These are phyloP conservation scores for Salinomyces thailandicus DNA, from an alignment of 2,329 filamentous ascomycete genomes.

Conservation along the genomic window DNA sequence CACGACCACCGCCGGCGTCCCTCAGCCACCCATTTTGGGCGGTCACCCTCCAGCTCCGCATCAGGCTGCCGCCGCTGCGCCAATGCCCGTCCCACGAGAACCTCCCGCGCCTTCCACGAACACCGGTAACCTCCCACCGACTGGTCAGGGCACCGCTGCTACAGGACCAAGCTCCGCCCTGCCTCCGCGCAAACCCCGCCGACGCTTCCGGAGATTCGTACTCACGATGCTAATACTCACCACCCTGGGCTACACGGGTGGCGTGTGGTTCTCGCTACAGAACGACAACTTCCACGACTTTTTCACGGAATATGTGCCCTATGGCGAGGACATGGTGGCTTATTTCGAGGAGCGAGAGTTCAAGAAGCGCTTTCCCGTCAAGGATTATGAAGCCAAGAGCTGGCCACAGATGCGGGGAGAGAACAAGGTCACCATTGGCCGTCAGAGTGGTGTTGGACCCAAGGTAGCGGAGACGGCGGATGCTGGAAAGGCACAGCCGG, in stretches of 20 bases:
- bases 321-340: constrained; percentile 84
- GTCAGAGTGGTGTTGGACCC: constrained; percentile 77
- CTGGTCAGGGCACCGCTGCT: constrained; percentile 27
- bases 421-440: constrained; percentile 69
- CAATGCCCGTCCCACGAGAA: constrained; percentile 10
- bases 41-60: constrained; percentile 10
- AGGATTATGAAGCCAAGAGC: constrained; percentile 30
- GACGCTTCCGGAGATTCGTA: constrained; percentile 67
- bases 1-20: constrained; percentile 19
- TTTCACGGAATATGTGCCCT: constrained; percentile 94
- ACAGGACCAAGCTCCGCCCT: constrained; percentile 34
- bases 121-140: constrained; percentile 21
- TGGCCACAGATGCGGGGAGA: constrained; percentile 44
- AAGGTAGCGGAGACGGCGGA: constrained; percentile 55
- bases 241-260: constrained; percentile 69
- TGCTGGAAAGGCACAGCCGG: constrained; percentile 36
- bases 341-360: constrained; percentile 96
- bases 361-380: constrained; percentile 65
- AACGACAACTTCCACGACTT: constrained; percentile 99
- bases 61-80: constrained; percentile 8
- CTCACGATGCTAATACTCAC: constrained; percentile 67
- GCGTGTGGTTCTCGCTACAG: constrained; percentile 83
- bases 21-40: constrained; percentile 20
- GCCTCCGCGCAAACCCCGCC: constrained; percentile 52
- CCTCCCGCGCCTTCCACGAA: constrained; percentile 20